A percentile compares a stretch with the other conserved stretches of the same genome.
These are phyloP conservation scores for Penicillium sp. DNA, from an alignment of 2,329 filamentous ascomycete genomes.

Conservation along the genomic window DNA sequence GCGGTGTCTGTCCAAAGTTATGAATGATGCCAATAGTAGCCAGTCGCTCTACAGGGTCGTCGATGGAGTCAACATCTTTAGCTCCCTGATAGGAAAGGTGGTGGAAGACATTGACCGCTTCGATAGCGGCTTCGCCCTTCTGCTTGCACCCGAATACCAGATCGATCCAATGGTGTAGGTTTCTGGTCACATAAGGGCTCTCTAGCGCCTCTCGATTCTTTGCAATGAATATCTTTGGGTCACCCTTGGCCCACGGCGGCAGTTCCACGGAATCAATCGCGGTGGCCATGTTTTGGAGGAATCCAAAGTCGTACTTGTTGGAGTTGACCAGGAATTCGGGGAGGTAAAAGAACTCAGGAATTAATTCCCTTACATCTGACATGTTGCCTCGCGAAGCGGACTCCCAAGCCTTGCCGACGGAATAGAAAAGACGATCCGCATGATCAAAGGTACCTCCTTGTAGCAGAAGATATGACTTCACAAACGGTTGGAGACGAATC, in stretches of 20 bases:
- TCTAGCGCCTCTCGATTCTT: conserved; percentile 96
- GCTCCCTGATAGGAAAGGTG: conserved; percentile 94
- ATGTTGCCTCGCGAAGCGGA: conserved; percentile 90
- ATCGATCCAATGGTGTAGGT: conserved; percentile 94
- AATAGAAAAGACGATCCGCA: conserved; percentile 93
- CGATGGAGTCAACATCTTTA: conserved; percentile 88
- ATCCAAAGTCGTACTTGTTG: conserved; percentile 92
- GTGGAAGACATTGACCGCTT: conserved; percentile 94
- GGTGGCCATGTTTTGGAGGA: conserved; percentile 77
- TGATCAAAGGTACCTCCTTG: conserved; percentile 98
- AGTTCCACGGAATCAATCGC: conserved; percentile 84
- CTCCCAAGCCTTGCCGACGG: conserved; percentile 86
- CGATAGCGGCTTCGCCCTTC: conserved; percentile 86
- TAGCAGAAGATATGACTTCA: conserved; percentile 90
- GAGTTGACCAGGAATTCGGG: conserved; percentile 94
- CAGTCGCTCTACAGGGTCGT: conserved; percentile 82
- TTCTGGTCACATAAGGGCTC: conserved; percentile 86
- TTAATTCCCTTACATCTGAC: conserved; percentile 91
- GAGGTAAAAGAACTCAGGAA: conserved; percentile 95
- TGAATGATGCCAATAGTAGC: conserved; percentile 96
- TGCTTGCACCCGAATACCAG: conserved; percentile 94
- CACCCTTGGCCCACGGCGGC: conserved; percentile 96
- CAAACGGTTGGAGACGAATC: conserved; percentile 92
- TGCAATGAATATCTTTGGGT: conserved; percentile 91
- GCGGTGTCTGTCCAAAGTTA: conserved; percentile 96